A percentile compares a stretch with the other conserved stretches of the same genome.
phyloP scores from a whole-genome alignment of 2,329 filamentous ascomycete species.

The Hawksworthiomyces lignivorus region DNA sequence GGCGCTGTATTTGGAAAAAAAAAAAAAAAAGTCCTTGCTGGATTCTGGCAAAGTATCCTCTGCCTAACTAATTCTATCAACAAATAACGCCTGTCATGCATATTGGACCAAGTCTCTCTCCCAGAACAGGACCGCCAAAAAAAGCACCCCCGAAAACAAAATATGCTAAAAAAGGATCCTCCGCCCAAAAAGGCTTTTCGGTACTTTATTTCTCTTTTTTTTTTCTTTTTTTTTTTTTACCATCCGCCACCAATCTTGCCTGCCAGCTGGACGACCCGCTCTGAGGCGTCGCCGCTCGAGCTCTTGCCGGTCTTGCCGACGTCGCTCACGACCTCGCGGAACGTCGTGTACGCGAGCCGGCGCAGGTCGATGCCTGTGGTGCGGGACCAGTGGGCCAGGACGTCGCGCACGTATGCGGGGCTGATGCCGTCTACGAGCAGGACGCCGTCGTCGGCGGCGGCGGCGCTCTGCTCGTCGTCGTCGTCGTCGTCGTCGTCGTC shows the following conservation, averaged over 20 bases:
- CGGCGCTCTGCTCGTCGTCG: not conserved
- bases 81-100: too few species aligned
- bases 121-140: too few species aligned
- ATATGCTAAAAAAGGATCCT: not conserved
- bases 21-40: too few species aligned
- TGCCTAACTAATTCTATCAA: too few species aligned
- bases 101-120: too few species aligned
- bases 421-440: slow-evolving; percentile 64
- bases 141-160: too few species aligned
- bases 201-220: not conserved
- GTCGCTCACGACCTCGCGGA: slow-evolving; percentile 87
- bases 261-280: slow-evolving; percentile 80
- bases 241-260: slow-evolving; percentile 90
- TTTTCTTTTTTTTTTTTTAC: slow-evolving; percentile 38
- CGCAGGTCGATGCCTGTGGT: slow-evolving; percentile 63
- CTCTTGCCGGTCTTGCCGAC: slow-evolving; percentile 64
- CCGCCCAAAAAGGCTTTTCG: too few species aligned
- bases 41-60: too few species aligned
- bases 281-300: slow-evolving; percentile 55
- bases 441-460: not conserved
- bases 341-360: slow-evolving; percentile 76
- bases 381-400: slow-evolving; percentile 68
- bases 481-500: slow-evolving; percentile 4
- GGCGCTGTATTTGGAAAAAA: too few species aligned
- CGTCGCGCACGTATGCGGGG: slow-evolving; percentile 55